Evolutionary conservation across 2,329 filamentous ascomycete genomes (phyloP), one percentile per base, ranked within the genome.

Genomic region (Knufia petricola): DNA sequence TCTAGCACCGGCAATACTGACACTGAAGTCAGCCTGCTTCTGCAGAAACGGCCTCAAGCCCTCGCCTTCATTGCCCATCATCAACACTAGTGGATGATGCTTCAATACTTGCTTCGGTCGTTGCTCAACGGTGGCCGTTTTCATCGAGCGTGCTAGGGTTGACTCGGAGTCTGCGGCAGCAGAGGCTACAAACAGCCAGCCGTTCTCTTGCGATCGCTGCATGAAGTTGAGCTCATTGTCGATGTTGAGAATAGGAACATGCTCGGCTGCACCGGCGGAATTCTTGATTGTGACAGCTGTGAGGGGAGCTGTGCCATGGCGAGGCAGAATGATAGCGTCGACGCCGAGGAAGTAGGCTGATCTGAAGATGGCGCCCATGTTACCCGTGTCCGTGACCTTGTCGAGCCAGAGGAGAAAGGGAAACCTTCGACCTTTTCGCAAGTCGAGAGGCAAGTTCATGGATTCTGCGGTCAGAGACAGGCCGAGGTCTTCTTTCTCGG

Each of bases 261-360:
- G 79, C 67, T 98, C 92, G 2, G 85, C 82, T 2, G 90, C 90
- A 6, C 92, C 92, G 0, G 87, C 82, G 1, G 89, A 88, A 0
- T 90, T 85, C 65, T 96, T 96, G 52, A 94, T 75, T 0, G 86
- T 82, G 7, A 89, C 78, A 0, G 87, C 76, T 6, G 82, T 85
- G 52, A 95, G 71, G 0, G 81, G 76, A 0, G 89, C 85, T 13
- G 84, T 86, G 58, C 80, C 83, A 51, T 79, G 78, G 24, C 76
- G 81, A 2, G 87, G 85, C 48, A 94, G 80, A 2, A 81, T 80
- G 17, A 98, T 78, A 3, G 86, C 89, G 48, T 89, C 85, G 4
- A 87, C 83, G 19, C 90, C 90, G n/a, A 96, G 77, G 64, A 92
- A 96, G 60, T 87, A 84, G 2, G 88, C 87, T 4, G 87, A 87